A percentile compares a stretch with the other conserved stretches of the same genome.
These are phyloP conservation scores for Carex kokanica DNA, from an alignment of 176 grass and related monocot genomes.

Conservation along the genomic window DNA sequence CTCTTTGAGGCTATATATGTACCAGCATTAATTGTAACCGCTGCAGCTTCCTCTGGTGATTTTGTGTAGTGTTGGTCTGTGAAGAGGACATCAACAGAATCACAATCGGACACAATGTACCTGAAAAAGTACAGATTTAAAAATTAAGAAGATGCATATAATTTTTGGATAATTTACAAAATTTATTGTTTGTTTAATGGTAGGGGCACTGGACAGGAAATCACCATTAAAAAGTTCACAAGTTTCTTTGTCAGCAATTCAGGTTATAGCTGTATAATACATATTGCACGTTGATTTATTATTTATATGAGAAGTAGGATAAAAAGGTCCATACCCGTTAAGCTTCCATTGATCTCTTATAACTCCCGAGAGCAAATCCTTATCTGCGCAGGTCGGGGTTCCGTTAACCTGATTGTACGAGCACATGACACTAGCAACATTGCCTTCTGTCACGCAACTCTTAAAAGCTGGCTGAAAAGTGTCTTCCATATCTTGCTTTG, in stretches of 20 bases:
- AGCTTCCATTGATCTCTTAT: constrained; percentile 90
- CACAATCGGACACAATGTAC: constrained; percentile 87
- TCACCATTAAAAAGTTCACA: not conserved
- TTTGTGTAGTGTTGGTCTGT: constrained; percentile 70
- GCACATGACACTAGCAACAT: constrained; percentile 92
- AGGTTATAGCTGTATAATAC: not conserved
- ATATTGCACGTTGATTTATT: not conserved
- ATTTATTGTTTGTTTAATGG: not conserved
- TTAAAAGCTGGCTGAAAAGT: constrained; percentile 88
- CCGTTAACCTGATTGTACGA: constrained; percentile 98
- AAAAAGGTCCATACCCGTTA: constrained; percentile 43
- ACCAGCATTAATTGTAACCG: constrained; percentile 72
- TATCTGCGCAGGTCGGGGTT: constrained; percentile 73
- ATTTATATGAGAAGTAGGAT: not conserved
- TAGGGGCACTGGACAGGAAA: not conserved
- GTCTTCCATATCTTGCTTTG: constrained; percentile 85
- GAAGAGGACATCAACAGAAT: constrained; percentile 77
- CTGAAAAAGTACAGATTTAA: constrained; percentile 9
- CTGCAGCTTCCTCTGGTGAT: constrained; percentile 68
- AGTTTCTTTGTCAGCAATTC: not conserved
- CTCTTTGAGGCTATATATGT: not conserved
- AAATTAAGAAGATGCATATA: not conserved
- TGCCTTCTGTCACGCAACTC: constrained; percentile 72
- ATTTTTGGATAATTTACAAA: not conserved
- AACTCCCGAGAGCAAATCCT: constrained; percentile 53